Conservation (phyloP, 176 grass and related monocot genomes). For the Phoenix dactylifera region DNA sequence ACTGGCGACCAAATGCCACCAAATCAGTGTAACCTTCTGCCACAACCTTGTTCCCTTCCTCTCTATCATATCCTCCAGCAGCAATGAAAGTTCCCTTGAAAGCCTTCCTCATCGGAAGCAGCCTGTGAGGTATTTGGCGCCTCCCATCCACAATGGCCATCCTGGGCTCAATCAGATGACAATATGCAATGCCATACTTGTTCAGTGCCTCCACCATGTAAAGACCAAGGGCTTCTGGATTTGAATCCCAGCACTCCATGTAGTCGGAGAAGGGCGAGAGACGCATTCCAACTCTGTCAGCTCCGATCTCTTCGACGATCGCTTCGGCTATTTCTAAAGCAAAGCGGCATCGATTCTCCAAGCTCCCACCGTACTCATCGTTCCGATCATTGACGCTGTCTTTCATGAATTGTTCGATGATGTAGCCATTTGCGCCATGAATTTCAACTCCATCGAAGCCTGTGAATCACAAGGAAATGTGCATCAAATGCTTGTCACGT, state of each 20-base stretch:
- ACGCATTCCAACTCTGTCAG: constrained; percentile 29
- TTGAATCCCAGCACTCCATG: constrained; percentile 27
- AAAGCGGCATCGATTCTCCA: constrained; percentile 40
- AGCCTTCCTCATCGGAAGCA: constrained; percentile 27
- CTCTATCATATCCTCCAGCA: constrained; percentile 27
- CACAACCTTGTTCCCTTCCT: constrained; percentile 39
- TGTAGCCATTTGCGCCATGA: constrained; percentile 35
- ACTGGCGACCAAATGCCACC: constrained; percentile 17
- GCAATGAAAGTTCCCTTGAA: constrained; percentile 33
- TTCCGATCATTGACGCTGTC: constrained; percentile 31
- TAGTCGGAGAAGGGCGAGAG: constrained; percentile 39
- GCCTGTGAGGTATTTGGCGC: constrained; percentile 19
- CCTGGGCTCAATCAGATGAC: constrained; percentile 29
- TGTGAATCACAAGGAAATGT: background rate
- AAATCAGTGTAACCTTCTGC: constrained; percentile 31
- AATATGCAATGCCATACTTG: constrained; percentile 27
- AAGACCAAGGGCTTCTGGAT: constrained; percentile 23
- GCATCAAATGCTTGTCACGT: too few relatives aligned
- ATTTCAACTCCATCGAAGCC: constrained; percentile 69
- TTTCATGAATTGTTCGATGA: constrained; percentile 58
- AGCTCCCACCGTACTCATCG: constrained; percentile 31
- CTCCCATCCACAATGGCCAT: constrained; percentile 12
- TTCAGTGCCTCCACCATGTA: constrained; percentile 23
- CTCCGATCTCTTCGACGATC: constrained; percentile 24
- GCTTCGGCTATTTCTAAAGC: constrained; percentile 36